These are phyloP conservation scores for Colletotrichum paranaense DNA, from an alignment of 2,329 filamentous ascomycete genomes.

Conservation along the genomic window DNA sequence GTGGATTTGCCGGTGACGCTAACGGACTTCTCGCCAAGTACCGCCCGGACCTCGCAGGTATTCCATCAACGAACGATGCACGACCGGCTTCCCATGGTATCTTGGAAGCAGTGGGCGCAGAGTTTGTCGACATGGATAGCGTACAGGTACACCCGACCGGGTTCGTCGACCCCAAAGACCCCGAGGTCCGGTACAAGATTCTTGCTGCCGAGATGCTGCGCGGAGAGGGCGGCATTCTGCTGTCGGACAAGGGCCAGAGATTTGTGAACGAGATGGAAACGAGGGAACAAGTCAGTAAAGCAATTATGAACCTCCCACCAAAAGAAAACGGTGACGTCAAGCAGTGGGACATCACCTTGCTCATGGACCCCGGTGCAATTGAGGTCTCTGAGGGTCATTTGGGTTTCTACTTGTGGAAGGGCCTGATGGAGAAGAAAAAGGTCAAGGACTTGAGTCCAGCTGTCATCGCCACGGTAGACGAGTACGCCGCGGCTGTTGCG, in stretches of 20 bases:
- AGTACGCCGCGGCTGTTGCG: slow-evolving; percentile 59
- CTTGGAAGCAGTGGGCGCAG: slow-evolving; percentile 52
- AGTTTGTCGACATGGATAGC: slow-evolving; percentile 62
- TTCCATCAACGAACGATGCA: slow-evolving; percentile 73
- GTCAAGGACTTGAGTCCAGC: slow-evolving; percentile 58
- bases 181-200: slow-evolving; percentile 64
- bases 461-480: slow-evolving; percentile 55
- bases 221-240: slow-evolving; percentile 70
- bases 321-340: slow-evolving; percentile 45
- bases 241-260: slow-evolving; percentile 57
- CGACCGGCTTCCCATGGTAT: slow-evolving; percentile 63
- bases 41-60: slow-evolving; percentile 67
- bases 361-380: slow-evolving; percentile 70
- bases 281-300: slow-evolving; percentile 65
- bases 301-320: slow-evolving; percentile 56
- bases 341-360: slow-evolving; percentile 69
- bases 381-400: slow-evolving; percentile 65
- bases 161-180: slow-evolving; percentile 66
- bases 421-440: slow-evolving; percentile 66
- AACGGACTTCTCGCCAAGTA: slow-evolving; percentile 65
- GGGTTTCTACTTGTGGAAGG: slow-evolving; percentile 73
- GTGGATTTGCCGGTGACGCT: slow-evolving; percentile 73
- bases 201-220: slow-evolving; percentile 72
- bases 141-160: slow-evolving; percentile 75
- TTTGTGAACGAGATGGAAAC: slow-evolving; percentile 75